These are phyloP conservation scores for Russula sp. DNA, from an alignment of 768 basidiomycete species.

Conservation along the genomic window DNA sequence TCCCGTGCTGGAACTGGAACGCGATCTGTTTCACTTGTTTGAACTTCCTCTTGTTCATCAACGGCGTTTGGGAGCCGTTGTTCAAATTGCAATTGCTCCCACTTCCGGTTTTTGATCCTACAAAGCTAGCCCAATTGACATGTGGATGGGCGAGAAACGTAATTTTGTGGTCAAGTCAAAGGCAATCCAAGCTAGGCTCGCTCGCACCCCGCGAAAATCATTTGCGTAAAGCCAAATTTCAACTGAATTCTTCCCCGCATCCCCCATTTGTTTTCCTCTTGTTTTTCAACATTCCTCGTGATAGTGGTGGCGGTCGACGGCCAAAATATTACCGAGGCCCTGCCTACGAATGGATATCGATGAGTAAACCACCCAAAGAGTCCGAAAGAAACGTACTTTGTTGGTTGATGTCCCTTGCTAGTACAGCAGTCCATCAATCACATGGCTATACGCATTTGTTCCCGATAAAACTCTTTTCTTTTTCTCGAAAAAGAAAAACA, in stretches of 20 bases:
- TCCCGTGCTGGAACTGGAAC: slow-evolving; percentile 1
- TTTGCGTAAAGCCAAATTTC: neutral
- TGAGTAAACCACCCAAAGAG: neutral
- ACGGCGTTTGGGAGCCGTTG: neutral
- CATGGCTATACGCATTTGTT: neutral
- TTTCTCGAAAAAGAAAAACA: neutral
- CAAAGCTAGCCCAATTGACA: neutral
- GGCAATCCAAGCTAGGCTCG: too few relatives aligned
- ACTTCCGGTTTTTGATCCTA: too few relatives aligned
- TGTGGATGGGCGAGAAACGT: neutral
- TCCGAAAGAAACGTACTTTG: too few relatives aligned
- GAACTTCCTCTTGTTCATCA: neutral
- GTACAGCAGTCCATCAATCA: neutral
- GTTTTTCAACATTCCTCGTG: neutral
- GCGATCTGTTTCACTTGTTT: neutral
- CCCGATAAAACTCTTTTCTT: neutral
- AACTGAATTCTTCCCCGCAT: neutral
- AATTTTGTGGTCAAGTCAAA: neutral
- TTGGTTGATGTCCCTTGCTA: too few relatives aligned
- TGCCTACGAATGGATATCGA: neutral
- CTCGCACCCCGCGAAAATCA: too few relatives aligned
- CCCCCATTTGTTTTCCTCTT: neutral
- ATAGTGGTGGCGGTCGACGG: too few relatives aligned
- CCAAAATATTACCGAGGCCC: neutral
- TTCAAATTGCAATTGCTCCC: too few relatives aligned